Evolutionary conservation across 192 early-diverging fungal genomes (phyloP), one percentile per base, ranked within the genome.

Genomic region (Martensiomyces pterosporus): DNA sequence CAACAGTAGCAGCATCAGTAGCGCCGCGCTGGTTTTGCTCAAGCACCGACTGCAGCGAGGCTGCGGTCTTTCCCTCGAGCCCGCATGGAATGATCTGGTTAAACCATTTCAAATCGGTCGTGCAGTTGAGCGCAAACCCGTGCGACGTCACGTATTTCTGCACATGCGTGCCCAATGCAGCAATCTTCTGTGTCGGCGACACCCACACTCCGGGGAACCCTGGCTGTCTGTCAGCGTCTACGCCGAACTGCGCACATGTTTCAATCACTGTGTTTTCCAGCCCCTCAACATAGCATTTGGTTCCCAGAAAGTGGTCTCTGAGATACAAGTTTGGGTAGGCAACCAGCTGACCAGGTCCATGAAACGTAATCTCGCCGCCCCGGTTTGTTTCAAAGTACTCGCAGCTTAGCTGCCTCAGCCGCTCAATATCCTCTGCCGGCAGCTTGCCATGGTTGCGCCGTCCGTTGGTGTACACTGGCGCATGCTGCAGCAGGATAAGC

Each of bases 271-370:
- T 65, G 34, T 81, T 77, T 60, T 99, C 92, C 27, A 99, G 62
- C 4, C 67, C 65, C 10, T 78, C 70, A 4, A 99, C 89, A 60
- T 89, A 99, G 49, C 80, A 82, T 24, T 85, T 59, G 8, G 90
- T 82, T 24, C 79, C 79, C 40, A 89, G 55, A 78, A 79, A 45
- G 43, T 84, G 81, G 44, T 85, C 79, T 23, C 78, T 70, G 24
- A 98, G 67, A 64, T 92, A 75, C 14, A 97, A 22, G 40, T 90
- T 92, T 3, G 96, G 96, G 57, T 99, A 99, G 12, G 82, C 90
- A 15, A 99, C 90, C 26, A 99, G 78, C 75, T 99, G 96, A 0
- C 94, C 94, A 5, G 94, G 96, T 0, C 96, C 96, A 67, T 99
- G 96, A 59, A 89, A 99, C 1, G 96, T 99, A 4, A 88, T 83